Conservation (phyloP, 176 grass and related monocot species). For the Elymus sibiricus region DNA sequence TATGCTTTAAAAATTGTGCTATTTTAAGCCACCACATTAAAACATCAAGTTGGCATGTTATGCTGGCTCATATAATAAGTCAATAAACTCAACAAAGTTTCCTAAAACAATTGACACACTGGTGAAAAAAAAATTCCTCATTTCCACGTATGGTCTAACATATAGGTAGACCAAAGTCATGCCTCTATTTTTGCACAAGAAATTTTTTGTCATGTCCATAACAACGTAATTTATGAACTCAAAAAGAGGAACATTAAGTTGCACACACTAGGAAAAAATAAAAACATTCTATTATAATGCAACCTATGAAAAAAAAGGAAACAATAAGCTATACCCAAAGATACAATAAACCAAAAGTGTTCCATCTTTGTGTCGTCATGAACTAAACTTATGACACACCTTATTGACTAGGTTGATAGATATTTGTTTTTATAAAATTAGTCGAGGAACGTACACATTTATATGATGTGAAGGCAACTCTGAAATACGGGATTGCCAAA, state of each 20-base stretch:
- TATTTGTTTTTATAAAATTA: not conserved
- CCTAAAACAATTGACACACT: not conserved
- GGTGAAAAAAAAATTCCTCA: not conserved
- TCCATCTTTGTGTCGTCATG: not conserved
- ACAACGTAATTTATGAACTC: no score
- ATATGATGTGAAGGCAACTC: not conserved
- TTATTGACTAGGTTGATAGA: not conserved
- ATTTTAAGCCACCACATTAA: not conserved
- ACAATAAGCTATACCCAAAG: not conserved
- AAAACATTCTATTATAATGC: not conserved
- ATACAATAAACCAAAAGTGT: no score
- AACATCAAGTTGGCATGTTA: no score
- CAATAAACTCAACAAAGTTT: not conserved
- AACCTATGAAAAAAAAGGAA: not conserved
- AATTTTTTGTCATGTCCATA: not conserved
- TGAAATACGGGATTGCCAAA: not conserved
- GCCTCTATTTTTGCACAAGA: not conserved
- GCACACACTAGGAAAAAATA: not conserved
- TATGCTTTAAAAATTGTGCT: not conserved
- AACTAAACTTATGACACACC: not conserved
- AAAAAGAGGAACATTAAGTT: no score
- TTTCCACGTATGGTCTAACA: not conserved
- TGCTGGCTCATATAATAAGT: not conserved
- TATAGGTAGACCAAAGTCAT: not conserved
- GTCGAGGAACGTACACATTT: not conserved